phyloP scores from a whole-genome alignment of 108 stramenopile genomes.

The Craspedostauros australis region DNA sequence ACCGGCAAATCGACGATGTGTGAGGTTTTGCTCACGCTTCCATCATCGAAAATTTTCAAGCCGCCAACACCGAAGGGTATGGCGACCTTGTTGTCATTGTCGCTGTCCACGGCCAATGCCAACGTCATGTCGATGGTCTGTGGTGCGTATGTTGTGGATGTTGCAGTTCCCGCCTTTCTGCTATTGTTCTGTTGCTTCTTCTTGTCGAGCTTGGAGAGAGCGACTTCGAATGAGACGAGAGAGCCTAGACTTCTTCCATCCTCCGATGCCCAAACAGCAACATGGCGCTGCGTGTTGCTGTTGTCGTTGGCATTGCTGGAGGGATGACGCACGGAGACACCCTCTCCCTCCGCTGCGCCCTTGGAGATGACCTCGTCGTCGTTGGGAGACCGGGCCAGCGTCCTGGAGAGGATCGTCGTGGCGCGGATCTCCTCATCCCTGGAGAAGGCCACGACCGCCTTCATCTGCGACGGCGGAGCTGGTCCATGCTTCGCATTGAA shows the following conservation, averaged over 20 bases:
- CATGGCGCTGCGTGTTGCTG: slow-evolving; percentile 1
- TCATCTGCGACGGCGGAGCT: slow-evolving; percentile 17
- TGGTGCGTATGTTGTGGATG: slow-evolving; percentile 8
- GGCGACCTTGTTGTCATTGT: slow-evolving; percentile 11
- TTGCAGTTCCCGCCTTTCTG: too few species aligned
- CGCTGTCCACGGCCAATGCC: slow-evolving; percentile 15
- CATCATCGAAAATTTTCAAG: slow-evolving; percentile 8
- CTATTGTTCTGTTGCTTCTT: slow-evolving; percentile 2
- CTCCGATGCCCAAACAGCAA: slow-evolving; percentile 21
- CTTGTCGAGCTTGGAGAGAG: slow-evolving; percentile 6
- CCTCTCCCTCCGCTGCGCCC: too few species aligned
- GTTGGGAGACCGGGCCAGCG: slow-evolving; percentile 6
- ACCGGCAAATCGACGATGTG: slow-evolving; percentile 17
- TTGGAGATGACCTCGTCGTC: too few species aligned
- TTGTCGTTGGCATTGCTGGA: background rate
- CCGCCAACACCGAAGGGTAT: slow-evolving; percentile 21
- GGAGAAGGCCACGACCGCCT: slow-evolving; percentile 23
- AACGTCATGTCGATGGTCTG: slow-evolving; percentile 15
- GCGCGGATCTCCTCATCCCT: slow-evolving; percentile 2
- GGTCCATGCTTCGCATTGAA: background rate
- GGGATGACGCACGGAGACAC: too few species aligned
- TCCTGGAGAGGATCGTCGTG: slow-evolving; percentile 12
- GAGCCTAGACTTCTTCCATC: slow-evolving; percentile 7
- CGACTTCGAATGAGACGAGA: slow-evolving; percentile 7
- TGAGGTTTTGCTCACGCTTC: background rate